Base-by-base conservation (phyloP, 495 filamentous ascomycete species). In the Podospora didyma region DNA sequence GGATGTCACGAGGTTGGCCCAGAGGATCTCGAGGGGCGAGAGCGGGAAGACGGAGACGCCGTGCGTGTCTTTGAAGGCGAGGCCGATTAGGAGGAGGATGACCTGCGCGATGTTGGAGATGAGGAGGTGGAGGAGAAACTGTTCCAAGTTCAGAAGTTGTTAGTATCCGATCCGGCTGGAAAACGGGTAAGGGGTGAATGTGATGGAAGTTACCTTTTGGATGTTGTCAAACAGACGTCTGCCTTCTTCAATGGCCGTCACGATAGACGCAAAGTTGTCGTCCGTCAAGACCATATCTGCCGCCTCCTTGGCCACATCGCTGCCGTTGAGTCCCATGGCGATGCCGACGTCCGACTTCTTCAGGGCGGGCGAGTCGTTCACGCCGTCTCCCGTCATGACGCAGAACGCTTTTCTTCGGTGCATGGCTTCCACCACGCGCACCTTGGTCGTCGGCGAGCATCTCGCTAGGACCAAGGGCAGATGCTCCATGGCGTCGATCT, bases 271-370 rank as follows among this genome's bases (percentile, higher is more conserved):
- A 64, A 93, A 93, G 66, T 95, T 92, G 66, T 94, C 90, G 66
- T 94, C 89, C 1, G 90, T 92, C 19, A 95, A 73, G 12, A 95
- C 89, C 72, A 95, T 91, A 63, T 93, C 90, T 0, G 90, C 86
- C 3, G 90, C 90, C 46, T 88, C 88, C 65, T 92, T 94, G 17
- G 91, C 91, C 4, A 95, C 91, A 58, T 95, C 91, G 23, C 88
- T 92, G 5, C 91, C 91, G 56, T 86, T 83, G 53, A 88, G 79
- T 11, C 89, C 89, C 88, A 92, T 92, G 23, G 89, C 89, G 53
- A 94, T 94, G 34, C 89, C 89, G 7, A 92, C 88, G 62, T 92
- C 89, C 1, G 88, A 86, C 44, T 82, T 79, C 53, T 86, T 87
- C n/a, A 94, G 74, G 2, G 86, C 86, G 0, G 89, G 89, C 1